phyloP scores from a whole-genome alignment of 2,329 filamentous ascomycete species.

The Cryphonectria naterciae region DNA sequence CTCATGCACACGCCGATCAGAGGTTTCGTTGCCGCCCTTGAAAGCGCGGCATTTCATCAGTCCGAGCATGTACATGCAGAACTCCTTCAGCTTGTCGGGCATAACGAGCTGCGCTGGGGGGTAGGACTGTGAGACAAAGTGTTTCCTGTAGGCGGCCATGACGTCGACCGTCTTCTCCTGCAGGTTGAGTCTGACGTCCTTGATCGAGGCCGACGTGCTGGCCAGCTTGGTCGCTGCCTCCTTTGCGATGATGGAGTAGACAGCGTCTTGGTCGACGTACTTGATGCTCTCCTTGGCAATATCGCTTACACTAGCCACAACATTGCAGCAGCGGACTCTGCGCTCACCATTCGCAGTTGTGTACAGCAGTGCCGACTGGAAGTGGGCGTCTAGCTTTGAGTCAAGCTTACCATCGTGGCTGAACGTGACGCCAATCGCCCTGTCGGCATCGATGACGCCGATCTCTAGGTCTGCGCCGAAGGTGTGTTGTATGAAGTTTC shows the following conservation, averaged over 20 bases:
- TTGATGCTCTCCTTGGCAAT: slow-evolving; percentile 84
- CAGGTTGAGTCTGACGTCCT: slow-evolving; percentile 81
- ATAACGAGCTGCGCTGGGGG: slow-evolving; percentile 92
- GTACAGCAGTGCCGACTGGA: slow-evolving; percentile 93
- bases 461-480: slow-evolving; percentile 95
- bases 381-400: slow-evolving; percentile 93
- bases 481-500: slow-evolving; percentile 94
- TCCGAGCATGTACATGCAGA: slow-evolving; percentile 93
- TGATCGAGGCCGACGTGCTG: slow-evolving; percentile 70
- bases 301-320: slow-evolving; percentile 90
- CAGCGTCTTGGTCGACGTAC: slow-evolving; percentile 93
- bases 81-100: slow-evolving; percentile 94
- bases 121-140: slow-evolving; percentile 80
- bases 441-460: slow-evolving; percentile 89
- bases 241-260: slow-evolving; percentile 86
- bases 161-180: slow-evolving; percentile 94
- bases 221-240: slow-evolving; percentile 87
- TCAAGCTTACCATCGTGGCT: slow-evolving; percentile 98
- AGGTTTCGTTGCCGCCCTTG: slow-evolving; percentile 89
- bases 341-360: slow-evolving; percentile 89
- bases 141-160: slow-evolving; percentile 87
- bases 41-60: slow-evolving; percentile 90
- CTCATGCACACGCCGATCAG: slow-evolving; percentile 88
- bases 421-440: slow-evolving; percentile 89
- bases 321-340: slow-evolving; percentile 88